phyloP scores from a whole-genome alignment of 441 rosid species.

The Heliophila coronopifolia region DNA sequence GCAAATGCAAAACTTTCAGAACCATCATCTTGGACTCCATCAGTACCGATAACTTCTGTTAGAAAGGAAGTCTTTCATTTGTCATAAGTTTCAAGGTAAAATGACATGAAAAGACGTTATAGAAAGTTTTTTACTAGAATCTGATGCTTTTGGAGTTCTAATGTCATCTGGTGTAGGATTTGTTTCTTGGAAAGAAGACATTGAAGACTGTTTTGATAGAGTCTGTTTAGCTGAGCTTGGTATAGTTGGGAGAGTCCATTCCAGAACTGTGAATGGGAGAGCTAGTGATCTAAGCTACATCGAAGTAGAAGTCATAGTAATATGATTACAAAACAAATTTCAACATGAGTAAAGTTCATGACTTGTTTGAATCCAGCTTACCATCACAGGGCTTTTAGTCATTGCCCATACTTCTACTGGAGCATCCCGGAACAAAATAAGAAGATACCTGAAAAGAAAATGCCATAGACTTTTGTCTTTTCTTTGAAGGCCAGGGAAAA shows the following conservation, averaged over 20 bases:
- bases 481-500: too few species aligned
- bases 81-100: constrained; percentile 20
- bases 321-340: constrained; percentile 16
- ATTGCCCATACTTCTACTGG: constrained; percentile 96
- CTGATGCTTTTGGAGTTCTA: constrained; percentile 45
- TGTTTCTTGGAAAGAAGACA: constrained; percentile 38
- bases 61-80: constrained; percentile 3
- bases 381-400: constrained; percentile 88
- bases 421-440: constrained; percentile 84
- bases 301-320: constrained; percentile 39
- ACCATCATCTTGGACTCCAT: constrained; percentile 54
- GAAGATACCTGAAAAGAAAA: constrained; percentile 56
- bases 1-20: constrained; percentile 90
- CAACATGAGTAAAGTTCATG: not conserved
- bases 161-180: constrained; percentile 37
- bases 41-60: constrained; percentile 40
- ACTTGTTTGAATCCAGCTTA: constrained; percentile 20
- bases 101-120: not conserved
- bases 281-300: constrained; percentile 98
- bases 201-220: constrained; percentile 40
- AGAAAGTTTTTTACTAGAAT: constrained; percentile 44
- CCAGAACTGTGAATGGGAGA: constrained; percentile 88
- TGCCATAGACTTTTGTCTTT: not conserved
- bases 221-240: constrained; percentile 49
- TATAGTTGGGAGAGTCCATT: constrained; percentile 94